Evolutionary conservation across 75 land plant genomes (phyloP).

Genomic region (Gnetum montanum): DNA sequence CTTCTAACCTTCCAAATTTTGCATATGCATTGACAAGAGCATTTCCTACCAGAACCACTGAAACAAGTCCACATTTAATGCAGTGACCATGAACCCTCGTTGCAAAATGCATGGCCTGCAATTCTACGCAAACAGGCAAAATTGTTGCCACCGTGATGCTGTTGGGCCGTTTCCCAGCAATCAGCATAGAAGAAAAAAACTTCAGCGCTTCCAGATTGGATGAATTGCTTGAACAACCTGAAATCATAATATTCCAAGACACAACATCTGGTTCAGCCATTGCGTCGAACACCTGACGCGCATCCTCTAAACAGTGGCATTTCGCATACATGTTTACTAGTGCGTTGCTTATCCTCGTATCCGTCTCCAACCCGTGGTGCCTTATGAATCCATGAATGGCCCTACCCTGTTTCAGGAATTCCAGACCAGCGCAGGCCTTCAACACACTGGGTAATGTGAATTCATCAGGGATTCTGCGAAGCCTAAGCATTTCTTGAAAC

Average conservation of each 20-base stretch:
- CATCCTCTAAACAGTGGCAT: slow-evolving; percentile 19
- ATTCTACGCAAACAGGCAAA: background rate
- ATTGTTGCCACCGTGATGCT: background rate
- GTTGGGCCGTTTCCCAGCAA: background rate
- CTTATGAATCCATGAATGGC: slow-evolving; percentile 15
- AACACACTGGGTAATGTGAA: slow-evolving; percentile 33
- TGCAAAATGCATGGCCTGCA: background rate
- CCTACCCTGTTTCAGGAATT: slow-evolving; percentile 14
- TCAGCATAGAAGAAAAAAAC: slow-evolving; percentile 34
- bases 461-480: slow-evolving; percentile 17
- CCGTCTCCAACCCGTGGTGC: slow-evolving; percentile 18
- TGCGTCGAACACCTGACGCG: slow-evolving; percentile 29
- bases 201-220: slow-evolving; percentile 11
- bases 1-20: slow-evolving; percentile 30
- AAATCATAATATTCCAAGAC: slow-evolving; percentile 43
- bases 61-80: background rate
- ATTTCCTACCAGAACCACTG: background rate
- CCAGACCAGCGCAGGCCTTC: slow-evolving; percentile 18
- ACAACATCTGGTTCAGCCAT: slow-evolving; percentile 24
- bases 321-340: slow-evolving; percentile 40
- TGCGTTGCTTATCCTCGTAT: slow-evolving; percentile 34
- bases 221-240: slow-evolving; percentile 40
- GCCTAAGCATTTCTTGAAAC: slow-evolving; percentile 6
- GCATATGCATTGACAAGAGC: slow-evolving; percentile 37
- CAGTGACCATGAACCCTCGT: background rate